A percentile compares a stretch with the other conserved stretches of the same genome.
Conservation (phyloP, 164 flowering plant genomes). For the Magnolia kwangsiensis region DNA sequence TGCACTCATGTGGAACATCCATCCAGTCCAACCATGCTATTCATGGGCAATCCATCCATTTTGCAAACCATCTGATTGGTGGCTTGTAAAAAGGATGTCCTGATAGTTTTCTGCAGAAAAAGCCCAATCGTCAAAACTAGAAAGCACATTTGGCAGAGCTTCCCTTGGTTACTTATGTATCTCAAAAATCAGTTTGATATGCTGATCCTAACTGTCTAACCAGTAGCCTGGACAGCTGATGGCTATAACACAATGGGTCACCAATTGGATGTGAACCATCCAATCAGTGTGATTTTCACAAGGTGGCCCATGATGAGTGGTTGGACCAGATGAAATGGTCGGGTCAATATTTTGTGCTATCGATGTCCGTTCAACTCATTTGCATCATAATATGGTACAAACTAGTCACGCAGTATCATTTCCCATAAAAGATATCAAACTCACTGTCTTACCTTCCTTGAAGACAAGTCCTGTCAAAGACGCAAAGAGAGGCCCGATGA, state of each 20-base stretch:
- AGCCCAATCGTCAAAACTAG: background rate
- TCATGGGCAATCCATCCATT: background rate
- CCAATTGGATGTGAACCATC: background rate
- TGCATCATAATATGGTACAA: background rate
- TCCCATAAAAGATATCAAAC: background rate
- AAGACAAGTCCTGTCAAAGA: conserved; percentile 93
- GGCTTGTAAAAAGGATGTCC: background rate
- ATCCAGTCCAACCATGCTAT: background rate
- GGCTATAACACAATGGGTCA: background rate
- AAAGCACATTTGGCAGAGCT: no score
- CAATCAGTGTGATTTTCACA: no score
- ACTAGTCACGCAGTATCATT: background rate
- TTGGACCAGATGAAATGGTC: background rate
- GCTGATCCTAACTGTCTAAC: background rate
- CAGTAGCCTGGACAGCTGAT: background rate
- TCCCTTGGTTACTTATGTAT: no score
- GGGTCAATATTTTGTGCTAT: background rate
- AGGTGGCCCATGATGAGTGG: background rate
- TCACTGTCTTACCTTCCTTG: conserved; percentile 73
- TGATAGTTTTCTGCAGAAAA: background rate
- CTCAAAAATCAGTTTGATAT: no score
- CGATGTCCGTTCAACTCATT: background rate
- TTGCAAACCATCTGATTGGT: background rate
- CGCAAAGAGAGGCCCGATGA: conserved; percentile 93
- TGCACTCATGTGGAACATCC: background rate